Conservation (phyloP, 2,329 filamentous ascomycete genomes). For the Dothideomycetes sp. region DNA sequence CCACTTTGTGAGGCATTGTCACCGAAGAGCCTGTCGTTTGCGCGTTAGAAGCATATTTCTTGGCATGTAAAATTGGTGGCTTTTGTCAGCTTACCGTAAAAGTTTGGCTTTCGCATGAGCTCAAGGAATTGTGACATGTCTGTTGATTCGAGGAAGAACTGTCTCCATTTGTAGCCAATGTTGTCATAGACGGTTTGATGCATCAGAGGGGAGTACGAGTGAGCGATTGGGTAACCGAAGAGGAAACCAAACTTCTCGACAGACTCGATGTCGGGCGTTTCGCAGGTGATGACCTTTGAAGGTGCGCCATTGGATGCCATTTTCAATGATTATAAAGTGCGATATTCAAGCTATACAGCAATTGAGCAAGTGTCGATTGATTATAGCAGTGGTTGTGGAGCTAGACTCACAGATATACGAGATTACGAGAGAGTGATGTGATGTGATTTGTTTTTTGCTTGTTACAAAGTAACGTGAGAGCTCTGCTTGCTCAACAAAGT, state of each 20-base stretch:
- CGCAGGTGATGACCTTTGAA: background rate
- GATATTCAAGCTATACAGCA: too few relatives aligned
- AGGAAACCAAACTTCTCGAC: constrained; percentile 42
- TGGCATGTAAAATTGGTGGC: too few relatives aligned
- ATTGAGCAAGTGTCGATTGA: too few relatives aligned
- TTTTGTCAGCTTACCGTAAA: constrained; percentile 43
- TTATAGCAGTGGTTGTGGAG: too few relatives aligned
- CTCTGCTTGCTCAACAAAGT: too few relatives aligned
- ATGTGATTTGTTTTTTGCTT: background rate
- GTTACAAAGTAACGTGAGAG: too few relatives aligned
- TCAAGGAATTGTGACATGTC: constrained; percentile 32
- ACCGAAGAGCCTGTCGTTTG: constrained; percentile 44
- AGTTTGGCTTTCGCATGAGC: constrained; percentile 45
- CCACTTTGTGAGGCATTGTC: constrained; percentile 76
- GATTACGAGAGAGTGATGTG: background rate
- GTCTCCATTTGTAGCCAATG: constrained; percentile 40
- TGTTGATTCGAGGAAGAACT: constrained; percentile 36
- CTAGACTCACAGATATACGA: too few relatives aligned
- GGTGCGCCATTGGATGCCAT: background rate
- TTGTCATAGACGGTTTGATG: constrained; percentile 43
- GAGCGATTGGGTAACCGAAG: constrained; percentile 45
- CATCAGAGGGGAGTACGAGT: constrained; percentile 44
- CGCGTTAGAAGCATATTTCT: background rate
- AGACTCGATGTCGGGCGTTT: constrained; percentile 13
- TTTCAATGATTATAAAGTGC: too few relatives aligned